Evolutionary conservation across 495 filamentous ascomycete species (phyloP), one percentile per base, ranked within the genome.

Genomic region (Friedmanniomyces endolithicus): DNA sequence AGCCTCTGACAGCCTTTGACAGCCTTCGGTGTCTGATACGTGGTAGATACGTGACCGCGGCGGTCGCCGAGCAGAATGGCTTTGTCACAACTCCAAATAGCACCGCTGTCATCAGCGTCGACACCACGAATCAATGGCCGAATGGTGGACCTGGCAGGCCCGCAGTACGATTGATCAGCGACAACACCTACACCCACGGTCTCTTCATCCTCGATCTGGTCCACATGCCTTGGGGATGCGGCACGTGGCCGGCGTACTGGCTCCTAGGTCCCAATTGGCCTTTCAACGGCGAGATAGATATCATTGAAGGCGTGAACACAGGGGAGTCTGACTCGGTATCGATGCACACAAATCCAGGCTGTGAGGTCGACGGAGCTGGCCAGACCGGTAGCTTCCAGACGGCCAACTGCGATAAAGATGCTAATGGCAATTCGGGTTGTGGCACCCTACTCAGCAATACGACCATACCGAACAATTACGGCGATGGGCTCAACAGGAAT

Each of bases 241-340:
- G 62, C 7, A 61, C 58, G 11, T 64, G 62, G 62, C 60, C 60
- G 11, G 59, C 59, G 14, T 62, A 57, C 53, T 90, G 87, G 86
- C 83, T 79, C 0, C 71, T 82, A 16, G 85, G 86, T 16, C 76
- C 78, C 9, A 70, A 80, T 50, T 96, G 90, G 90, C 90, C 88
- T 0, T 65, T 69, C 11, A 74, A 77, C 34, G 90, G 90, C 20
- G 90, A 96, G 68, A 90, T 95, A 58, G 88, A 95, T 70, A 88
- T 95, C 60, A 83, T 95, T 64, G 88, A 95, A 65, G 87, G 87
- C 37, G 83, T 92, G 55, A 86, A 89, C 67, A 64, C 72, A 34
- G 74, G 82, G 47, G 65, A 71, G 0, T 70, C 75, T 50, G 83
- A 88, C 60, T 65, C 72, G 37, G 79, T 90, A 55, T 82, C 86